phyloP scores from a whole-genome alignment of 1,139 yeast species.

The Torulaspora pretoriensis region DNA sequence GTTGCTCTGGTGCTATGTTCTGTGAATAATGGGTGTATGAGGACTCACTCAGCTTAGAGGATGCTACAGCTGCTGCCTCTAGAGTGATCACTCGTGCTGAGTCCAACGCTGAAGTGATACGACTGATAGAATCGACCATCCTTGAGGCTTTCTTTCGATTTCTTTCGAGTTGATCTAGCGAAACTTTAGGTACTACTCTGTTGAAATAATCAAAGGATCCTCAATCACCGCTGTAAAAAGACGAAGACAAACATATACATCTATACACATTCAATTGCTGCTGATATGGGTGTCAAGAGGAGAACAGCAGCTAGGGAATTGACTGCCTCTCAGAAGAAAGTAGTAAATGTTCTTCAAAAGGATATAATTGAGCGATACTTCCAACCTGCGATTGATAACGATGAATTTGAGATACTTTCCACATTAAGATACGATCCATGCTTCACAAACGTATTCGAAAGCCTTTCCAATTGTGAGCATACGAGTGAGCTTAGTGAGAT shows the following conservation, averaged over 20 bases:
- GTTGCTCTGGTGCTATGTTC: conserved; percentile 57
- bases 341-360: conserved; percentile 17
- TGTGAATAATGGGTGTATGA: conserved; percentile 39
- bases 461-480: neutral
- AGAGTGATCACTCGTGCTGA: conserved; percentile 76
- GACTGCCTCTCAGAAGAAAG: conserved; percentile 15
- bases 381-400: conserved; percentile 13
- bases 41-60: conserved; percentile 59
- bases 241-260: neutral
- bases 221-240: neutral
- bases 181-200: neutral
- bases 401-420: conserved; percentile 53
- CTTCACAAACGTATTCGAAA: conserved; percentile 26
- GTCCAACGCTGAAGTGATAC: conserved; percentile 61
- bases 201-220: neutral
- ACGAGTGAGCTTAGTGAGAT: conserved; percentile 7
- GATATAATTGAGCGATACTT: conserved; percentile 20
- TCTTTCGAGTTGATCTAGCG: neutral
- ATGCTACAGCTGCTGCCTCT: conserved; percentile 79
- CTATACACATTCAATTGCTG: neutral
- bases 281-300: conserved; percentile 8
- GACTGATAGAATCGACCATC: conserved; percentile 51
- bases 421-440: conserved; percentile 72
- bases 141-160: neutral
- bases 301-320: conserved; percentile 9